phyloP scores from a whole-genome alignment of 257 asterid genomes.

The Ilex asprella region DNA sequence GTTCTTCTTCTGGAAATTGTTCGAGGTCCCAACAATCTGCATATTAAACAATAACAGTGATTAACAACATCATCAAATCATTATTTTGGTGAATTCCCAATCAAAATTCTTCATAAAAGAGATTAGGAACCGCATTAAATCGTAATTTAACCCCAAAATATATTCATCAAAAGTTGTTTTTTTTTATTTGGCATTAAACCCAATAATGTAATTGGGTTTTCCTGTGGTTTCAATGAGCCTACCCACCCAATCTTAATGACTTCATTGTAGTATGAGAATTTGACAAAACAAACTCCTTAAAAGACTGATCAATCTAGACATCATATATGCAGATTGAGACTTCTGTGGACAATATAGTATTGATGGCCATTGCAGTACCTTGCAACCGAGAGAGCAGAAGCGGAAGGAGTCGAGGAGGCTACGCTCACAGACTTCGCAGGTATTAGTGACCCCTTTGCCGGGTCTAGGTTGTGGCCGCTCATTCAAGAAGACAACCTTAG shows the following conservation, averaged over 20 bases:
- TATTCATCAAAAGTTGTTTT: no score
- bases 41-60: constrained; percentile 2
- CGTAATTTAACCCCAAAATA: background rate
- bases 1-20: constrained; percentile 30
- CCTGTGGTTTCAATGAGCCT: no score
- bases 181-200: no score
- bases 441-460: constrained; percentile 78
- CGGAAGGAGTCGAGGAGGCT: constrained; percentile 75
- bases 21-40: constrained; percentile 77
- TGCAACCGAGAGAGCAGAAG: constrained; percentile 94
- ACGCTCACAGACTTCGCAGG: constrained; percentile 74
- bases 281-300: no score
- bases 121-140: no score
- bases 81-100: background rate
- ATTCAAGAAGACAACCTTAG: constrained; percentile 76
- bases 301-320: no score
- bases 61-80: background rate
- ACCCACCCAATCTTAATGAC: background rate
- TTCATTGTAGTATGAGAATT: no score
- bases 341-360: background rate
- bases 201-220: background rate
- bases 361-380: constrained; percentile 30
- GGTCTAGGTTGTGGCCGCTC: constrained; percentile 90
- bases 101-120: background rate
- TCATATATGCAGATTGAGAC: no score